Evolutionary conservation across 352 stramenopile genomes (phyloP).

Genomic region (Globisporangium heterothallicum): DNA sequence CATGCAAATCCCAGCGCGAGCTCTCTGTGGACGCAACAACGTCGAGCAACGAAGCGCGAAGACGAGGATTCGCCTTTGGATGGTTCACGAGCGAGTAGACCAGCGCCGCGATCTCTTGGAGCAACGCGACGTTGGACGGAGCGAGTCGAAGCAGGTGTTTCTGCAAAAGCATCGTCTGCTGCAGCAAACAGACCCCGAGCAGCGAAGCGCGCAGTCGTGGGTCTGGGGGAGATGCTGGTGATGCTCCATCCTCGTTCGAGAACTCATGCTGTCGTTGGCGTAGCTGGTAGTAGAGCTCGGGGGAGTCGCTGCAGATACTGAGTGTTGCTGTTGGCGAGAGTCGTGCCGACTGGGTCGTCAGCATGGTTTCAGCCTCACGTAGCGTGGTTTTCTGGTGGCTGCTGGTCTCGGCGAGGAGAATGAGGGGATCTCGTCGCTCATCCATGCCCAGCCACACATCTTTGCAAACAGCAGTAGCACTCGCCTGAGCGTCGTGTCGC

Average conservation of each 20-base stretch:
- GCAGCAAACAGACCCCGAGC: constrained; percentile 24
- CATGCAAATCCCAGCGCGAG: constrained; percentile 14
- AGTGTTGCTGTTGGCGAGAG: constrained; percentile 4
- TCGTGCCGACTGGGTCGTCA: background rate
- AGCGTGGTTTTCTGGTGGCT: background rate
- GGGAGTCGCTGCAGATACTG: constrained; percentile 18
- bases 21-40: background rate
- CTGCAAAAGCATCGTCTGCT: constrained; percentile 22
- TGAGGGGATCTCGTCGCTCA: background rate
- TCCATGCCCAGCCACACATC: constrained; percentile 8
- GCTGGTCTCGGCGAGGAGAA: background rate
- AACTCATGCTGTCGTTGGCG: background rate
- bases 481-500: background rate
- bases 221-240: background rate
- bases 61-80: background rate
- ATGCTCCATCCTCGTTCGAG: background rate
- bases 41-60: background rate
- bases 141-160: constrained; percentile 22
- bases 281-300: constrained; percentile 6
- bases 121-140: constrained; percentile 13
- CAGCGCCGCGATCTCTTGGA: constrained; percentile 6
- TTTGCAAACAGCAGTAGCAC: background rate
- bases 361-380: background rate
- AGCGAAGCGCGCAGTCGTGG: constrained; percentile 5
- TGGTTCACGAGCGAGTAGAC: constrained; percentile 11